Conservation (phyloP, 768 basidiomycete genomes). For the Aureoboletus auriporus region DNA sequence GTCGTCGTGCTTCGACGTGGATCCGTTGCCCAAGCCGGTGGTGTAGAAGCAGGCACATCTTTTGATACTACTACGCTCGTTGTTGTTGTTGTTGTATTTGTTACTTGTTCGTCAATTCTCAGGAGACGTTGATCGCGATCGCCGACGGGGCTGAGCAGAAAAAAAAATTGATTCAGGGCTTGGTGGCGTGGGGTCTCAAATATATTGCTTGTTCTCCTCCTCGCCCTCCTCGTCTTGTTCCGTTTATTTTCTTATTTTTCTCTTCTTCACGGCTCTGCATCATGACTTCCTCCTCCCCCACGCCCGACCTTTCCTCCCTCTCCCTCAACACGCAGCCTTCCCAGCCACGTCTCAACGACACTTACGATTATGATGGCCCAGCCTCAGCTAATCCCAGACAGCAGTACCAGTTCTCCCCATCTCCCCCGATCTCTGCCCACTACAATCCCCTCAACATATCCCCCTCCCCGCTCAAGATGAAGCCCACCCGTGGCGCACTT, state of each 20-base stretch:
- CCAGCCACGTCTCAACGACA: slow-evolving; percentile 80
- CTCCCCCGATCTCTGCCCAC: slow-evolving; percentile 52
- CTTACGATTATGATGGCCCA: slow-evolving; percentile 78
- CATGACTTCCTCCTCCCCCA: slow-evolving; percentile 73
- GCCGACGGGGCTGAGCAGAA: background rate
- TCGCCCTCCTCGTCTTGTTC: slow-evolving; percentile 22
- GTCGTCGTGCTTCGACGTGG: slow-evolving; percentile 47
- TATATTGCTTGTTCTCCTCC: background rate
- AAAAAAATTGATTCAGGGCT: slow-evolving; percentile 16
- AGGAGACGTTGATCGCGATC: too few relatives aligned
- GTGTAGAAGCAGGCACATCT: slow-evolving; percentile 19
- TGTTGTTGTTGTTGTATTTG: background rate
- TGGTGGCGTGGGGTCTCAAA: slow-evolving; percentile 33
- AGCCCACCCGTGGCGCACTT: slow-evolving; percentile 62
- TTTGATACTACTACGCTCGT: background rate
- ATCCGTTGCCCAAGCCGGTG: slow-evolving; percentile 43
- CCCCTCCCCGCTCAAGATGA: slow-evolving; percentile 73
- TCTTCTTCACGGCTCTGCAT: slow-evolving; percentile 30
- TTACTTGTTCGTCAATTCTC: too few relatives aligned
- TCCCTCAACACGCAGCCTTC: slow-evolving; percentile 60
- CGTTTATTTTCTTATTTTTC: slow-evolving; percentile 21
- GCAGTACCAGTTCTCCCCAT: slow-evolving; percentile 70
- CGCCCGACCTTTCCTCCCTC: slow-evolving; percentile 72
- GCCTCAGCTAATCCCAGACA: slow-evolving; percentile 45
- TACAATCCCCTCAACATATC: slow-evolving; percentile 51